phyloP scores from a whole-genome alignment of 768 basidiomycete genomes.

The Kwoniella sp. region DNA sequence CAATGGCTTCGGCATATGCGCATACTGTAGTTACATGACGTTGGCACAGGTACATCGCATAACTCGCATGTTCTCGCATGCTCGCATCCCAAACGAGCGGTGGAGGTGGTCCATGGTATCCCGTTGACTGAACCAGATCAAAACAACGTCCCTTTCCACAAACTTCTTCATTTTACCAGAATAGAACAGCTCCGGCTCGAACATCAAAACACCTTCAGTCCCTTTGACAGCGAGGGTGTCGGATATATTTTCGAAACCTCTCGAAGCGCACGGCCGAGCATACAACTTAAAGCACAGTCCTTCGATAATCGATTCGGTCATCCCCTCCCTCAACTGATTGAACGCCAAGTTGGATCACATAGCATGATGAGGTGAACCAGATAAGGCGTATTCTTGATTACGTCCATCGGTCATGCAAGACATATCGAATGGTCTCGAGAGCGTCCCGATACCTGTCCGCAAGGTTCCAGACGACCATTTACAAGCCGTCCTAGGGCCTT shows the following conservation, averaged over 20 bases:
- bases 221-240: too few relatives aligned
- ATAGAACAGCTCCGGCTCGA: background rate
- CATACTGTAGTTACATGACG: background rate
- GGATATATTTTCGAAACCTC: too few relatives aligned
- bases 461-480: background rate
- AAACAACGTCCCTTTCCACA: background rate
- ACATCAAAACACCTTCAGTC: background rate
- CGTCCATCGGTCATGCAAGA: constrained; percentile 5
- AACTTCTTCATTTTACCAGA: background rate
- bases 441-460: constrained; percentile 6
- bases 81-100: background rate
- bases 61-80: too few relatives aligned
- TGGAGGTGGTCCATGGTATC: constrained; percentile 4
- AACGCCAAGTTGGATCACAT: too few relatives aligned
- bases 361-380: too few relatives aligned
- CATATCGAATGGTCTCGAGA: constrained; percentile 6
- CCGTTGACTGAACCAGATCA: background rate
- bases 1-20: background rate
- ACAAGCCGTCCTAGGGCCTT: constrained; percentile 1
- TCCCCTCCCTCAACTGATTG: too few relatives aligned
- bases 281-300: too few relatives aligned
- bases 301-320: too few relatives aligned
- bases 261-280: too few relatives aligned
- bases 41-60: too few relatives aligned
- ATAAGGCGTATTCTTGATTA: too few relatives aligned